A percentile compares a stretch with the other conserved stretches of the same genome.
Evolutionary conservation across 2,329 filamentous ascomycete genomes (phyloP).

Genomic region (Fusarium kyushuense): DNA sequence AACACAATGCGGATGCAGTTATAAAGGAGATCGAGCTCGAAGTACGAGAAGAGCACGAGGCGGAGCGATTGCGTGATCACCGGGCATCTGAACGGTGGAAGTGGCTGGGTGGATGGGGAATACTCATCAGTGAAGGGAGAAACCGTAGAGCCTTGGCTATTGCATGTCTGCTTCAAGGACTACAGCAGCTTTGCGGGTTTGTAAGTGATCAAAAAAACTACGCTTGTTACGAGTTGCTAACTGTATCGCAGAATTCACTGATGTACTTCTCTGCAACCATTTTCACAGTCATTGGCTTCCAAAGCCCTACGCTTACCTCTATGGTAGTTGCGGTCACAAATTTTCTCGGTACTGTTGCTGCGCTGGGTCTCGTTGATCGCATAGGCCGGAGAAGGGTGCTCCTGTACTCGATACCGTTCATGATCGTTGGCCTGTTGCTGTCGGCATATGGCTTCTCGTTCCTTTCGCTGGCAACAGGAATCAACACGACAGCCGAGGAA

Average conservation of each 20-base stretch:
- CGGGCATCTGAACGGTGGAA: constrained; percentile 47
- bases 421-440: constrained; percentile 78
- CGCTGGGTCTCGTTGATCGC: constrained; percentile 81
- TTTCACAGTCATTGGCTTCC: constrained; percentile 81
- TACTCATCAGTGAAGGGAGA: constrained; percentile 68
- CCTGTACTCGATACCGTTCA: constrained; percentile 85
- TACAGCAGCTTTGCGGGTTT: constrained; percentile 91
- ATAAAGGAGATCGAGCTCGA: constrained; percentile 79
- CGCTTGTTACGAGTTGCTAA: constrained; percentile 9
- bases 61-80: constrained; percentile 53
- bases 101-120: constrained; percentile 63
- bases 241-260: constrained; percentile 74
- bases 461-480: constrained; percentile 60
- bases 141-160: constrained; percentile 83
- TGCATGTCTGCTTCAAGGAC: constrained; percentile 85
- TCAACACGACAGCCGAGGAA: constrained; percentile 34
- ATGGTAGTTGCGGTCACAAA: constrained; percentile 86
- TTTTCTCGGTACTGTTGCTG: constrained; percentile 81
- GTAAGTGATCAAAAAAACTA: constrained; percentile 57
- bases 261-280: constrained; percentile 94
- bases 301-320: constrained; percentile 81
- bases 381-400: constrained; percentile 84
- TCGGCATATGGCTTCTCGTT: constrained; percentile 80
- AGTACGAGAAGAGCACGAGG: constrained; percentile 75
- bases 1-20: constrained; percentile 67